Conservation (phyloP, 2,329 filamentous ascomycete genomes). For the Sporothrix pseudoabietina region DNA sequence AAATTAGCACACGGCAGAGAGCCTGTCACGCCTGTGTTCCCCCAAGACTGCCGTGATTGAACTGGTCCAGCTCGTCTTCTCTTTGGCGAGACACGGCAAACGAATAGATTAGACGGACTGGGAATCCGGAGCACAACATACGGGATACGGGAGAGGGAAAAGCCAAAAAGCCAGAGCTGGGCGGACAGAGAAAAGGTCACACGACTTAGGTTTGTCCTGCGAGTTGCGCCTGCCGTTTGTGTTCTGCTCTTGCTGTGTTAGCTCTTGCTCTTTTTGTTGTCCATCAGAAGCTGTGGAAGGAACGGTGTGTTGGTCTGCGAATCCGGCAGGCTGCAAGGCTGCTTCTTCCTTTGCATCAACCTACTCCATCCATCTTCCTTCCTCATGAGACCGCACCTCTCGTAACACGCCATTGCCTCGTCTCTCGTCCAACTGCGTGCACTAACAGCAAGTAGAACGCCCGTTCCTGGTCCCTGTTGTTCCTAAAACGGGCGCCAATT, state of each 20-base stretch:
- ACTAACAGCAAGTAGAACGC: neutral
- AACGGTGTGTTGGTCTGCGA: neutral
- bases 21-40: neutral
- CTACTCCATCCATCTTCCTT: neutral
- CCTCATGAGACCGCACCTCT: neutral
- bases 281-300: neutral
- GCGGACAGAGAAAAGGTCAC: constrained; percentile 8
- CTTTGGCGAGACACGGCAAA: constrained; percentile 20
- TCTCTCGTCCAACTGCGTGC: neutral
- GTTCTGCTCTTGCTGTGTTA: neutral
- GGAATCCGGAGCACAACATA: neutral
- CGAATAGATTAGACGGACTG: constrained; percentile 10
- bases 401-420: constrained; percentile 12
- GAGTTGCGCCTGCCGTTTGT: neutral
- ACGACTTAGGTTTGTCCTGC: neutral
- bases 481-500: neutral
- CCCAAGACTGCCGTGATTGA: neutral
- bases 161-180: neutral
- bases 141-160: neutral
- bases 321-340: neutral
- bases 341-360: neutral
- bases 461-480: neutral
- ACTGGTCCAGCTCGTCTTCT: neutral
- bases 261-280: no score
- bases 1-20: constrained; percentile 21